phyloP scores from a whole-genome alignment of 2,329 filamentous ascomycete genomes.

The Pseudogymnoascus sp. region DNA sequence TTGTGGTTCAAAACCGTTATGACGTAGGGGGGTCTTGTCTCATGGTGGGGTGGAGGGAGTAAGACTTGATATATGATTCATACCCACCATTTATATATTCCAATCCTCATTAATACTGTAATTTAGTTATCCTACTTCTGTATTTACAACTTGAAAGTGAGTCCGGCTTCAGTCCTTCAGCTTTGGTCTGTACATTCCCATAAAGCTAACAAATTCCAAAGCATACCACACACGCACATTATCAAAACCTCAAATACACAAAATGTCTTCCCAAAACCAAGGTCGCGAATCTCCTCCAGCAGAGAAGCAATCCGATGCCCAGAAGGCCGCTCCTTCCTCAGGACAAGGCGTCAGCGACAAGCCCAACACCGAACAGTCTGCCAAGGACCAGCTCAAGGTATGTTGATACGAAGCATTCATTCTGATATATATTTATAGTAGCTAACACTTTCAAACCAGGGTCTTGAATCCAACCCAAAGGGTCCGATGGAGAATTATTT shows the following conservation, averaged over 20 bases:
- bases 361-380: conserved; percentile 44
- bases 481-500: conserved; percentile 55
- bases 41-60: not conserved
- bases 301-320: conserved; percentile 55
- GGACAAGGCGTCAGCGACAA: conserved; percentile 52
- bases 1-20: not conserved
- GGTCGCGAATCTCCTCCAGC: conserved; percentile 75
- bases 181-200: not conserved
- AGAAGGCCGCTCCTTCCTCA: conserved; percentile 49
- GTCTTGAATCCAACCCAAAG: conserved; percentile 59
- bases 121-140: not conserved
- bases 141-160: not conserved
- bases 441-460: conserved; percentile 28
- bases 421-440: not conserved
- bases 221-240: conserved; percentile 5
- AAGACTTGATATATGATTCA: conserved; percentile 2
- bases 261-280: conserved; percentile 45
- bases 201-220: not conserved
- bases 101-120: not conserved
- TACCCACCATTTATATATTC: not conserved
- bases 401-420: conserved; percentile 13
- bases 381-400: conserved; percentile 46
- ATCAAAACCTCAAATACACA: conserved; percentile 2
- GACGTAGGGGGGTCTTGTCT: conserved; percentile 8
- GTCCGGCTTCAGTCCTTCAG: not conserved